phyloP scores from a whole-genome alignment of 768 basidiomycete species.

The Mrakia gelida region DNA sequence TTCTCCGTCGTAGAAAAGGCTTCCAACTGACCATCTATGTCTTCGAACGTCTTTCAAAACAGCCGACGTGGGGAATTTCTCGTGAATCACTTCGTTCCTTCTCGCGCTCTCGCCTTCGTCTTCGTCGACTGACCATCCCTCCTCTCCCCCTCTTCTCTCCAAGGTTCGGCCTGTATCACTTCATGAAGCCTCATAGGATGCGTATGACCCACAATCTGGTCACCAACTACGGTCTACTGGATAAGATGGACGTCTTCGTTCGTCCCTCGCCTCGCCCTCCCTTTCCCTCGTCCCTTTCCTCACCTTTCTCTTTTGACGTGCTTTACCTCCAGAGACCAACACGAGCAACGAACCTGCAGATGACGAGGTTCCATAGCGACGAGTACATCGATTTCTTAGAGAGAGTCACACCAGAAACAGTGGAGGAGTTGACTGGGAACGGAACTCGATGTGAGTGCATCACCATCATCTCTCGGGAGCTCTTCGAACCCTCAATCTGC shows the following conservation, averaged over 20 bases:
- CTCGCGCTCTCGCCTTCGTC: too few relatives aligned
- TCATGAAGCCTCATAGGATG: constrained; percentile 96
- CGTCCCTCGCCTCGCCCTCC: constrained; percentile 39
- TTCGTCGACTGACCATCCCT: background rate
- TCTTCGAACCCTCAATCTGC: background rate
- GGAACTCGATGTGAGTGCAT: constrained; percentile 71
- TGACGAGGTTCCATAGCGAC: constrained; percentile 95
- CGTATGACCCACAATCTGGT: constrained; percentile 89
- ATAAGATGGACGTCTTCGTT: constrained; percentile 87
- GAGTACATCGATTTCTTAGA: constrained; percentile 93
- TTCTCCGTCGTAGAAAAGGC: too few relatives aligned
- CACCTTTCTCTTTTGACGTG: background rate
- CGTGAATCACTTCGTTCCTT: too few relatives aligned
- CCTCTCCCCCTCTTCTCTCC: background rate
- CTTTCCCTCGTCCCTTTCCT: background rate
- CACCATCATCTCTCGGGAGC: background rate
- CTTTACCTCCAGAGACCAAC: constrained; percentile 55
- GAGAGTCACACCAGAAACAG: constrained; percentile 85
- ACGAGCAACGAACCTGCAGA: constrained; percentile 64
- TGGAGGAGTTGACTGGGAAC: constrained; percentile 74
- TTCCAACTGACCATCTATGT: too few relatives aligned
- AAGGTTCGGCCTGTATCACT: constrained; percentile 73
- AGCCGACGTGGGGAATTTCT: too few relatives aligned
- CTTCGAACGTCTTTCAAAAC: too few relatives aligned
- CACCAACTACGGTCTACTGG: constrained; percentile 85